Evolutionary conservation across 78 protist species (phyloP), one percentile per base, ranked within the genome.

Genomic region (Emiliania huxleyi): DNA sequence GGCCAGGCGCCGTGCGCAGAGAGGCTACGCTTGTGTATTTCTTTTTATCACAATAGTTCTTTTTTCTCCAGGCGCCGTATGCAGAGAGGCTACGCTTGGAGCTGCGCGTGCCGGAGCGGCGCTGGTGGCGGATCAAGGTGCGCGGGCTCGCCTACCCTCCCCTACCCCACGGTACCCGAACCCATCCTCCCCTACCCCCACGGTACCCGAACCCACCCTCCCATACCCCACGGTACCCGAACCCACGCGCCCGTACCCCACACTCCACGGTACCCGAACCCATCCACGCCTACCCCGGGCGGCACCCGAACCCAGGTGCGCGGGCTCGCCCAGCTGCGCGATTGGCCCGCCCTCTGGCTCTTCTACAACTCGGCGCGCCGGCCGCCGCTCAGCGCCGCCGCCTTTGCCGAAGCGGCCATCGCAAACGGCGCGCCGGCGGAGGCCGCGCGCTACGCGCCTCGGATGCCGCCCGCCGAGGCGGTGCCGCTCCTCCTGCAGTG

Each of bases 361-460:
- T 26, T 69, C n/a, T 48, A 33, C n/a, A 18, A 6, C 1, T 1
- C 6, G 75, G 49, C 49, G 3, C 52, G 56, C 15, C 75, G 29
- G 26, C 84, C 92, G 21, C 62, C 83, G 38, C 62, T 89, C 2
- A 52, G 83, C n/a, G 35, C 69, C 56, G 38, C 33, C 40, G 35
- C 42, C 46, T 89, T 89, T 69, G 92, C 73, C 8, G 92, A 89
- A 42, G 92, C 83, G 4, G 40, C 52, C 56, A 38, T 69, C 73
- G 19, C 2, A 5, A 2, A 73, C 33, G 18, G n/a, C 44, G 42
- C 3, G 42, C 42, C 42, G 19, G 42, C 37, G 19, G 83, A 73
- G 42, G 83, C 83, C 18, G 83, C 37, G 42, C 37, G 83, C 15
- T 73, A 73, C 19, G 83, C 43, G 44, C 37, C 21, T 42, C 2